phyloP scores from a whole-genome alignment of 2,329 filamentous ascomycete genomes.

The Colletotrichum noveboracense region DNA sequence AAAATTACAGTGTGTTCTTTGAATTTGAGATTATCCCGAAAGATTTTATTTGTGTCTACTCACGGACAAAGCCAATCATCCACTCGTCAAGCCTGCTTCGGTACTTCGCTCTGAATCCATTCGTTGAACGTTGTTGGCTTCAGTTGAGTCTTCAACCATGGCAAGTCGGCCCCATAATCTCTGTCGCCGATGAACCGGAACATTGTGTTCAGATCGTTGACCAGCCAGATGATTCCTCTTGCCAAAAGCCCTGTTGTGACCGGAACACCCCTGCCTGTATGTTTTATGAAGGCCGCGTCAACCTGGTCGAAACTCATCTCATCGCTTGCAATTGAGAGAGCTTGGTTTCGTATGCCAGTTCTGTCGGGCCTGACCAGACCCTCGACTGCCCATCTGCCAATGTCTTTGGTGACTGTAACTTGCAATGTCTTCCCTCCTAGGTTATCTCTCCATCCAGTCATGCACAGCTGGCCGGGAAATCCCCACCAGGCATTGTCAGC shows the following conservation, averaged over 20 bases:
- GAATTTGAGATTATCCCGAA: background rate
- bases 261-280: background rate
- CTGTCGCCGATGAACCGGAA: background rate
- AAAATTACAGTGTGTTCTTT: background rate
- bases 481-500: constrained; percentile 30
- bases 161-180: background rate
- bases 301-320: constrained; percentile 27
- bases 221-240: background rate
- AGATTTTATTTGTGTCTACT: background rate
- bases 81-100: background rate
- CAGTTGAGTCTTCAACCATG: background rate
- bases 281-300: background rate
- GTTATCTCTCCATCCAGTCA: constrained; percentile 30
- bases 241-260: background rate
- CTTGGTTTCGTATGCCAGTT: constrained; percentile 23
- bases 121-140: background rate
- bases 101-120: background rate
- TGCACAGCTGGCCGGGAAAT: constrained; percentile 28
- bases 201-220: background rate
- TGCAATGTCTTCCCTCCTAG: constrained; percentile 30
- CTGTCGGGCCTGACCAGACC: constrained; percentile 22
- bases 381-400: constrained; percentile 28
- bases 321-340: constrained; percentile 29
- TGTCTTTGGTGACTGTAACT: constrained; percentile 28
- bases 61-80: background rate